Evolutionary conservation across 257 asterid species (phyloP).

Genomic region (Penstemon eatonii): DNA sequence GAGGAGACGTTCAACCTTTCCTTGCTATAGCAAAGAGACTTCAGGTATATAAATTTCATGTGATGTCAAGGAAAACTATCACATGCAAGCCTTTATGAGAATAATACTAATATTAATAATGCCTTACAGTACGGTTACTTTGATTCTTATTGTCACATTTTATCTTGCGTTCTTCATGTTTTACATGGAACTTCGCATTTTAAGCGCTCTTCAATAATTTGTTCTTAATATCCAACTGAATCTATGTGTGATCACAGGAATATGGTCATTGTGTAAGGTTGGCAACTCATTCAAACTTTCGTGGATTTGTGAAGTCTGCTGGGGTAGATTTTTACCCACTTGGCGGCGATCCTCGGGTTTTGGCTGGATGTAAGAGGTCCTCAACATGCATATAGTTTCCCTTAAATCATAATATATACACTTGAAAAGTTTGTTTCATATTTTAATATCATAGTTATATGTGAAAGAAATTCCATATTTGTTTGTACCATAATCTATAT

Average conservation of each 20-base stretch:
- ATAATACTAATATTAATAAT: no score
- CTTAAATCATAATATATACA: no score
- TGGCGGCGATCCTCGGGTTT: slow-evolving; percentile 97
- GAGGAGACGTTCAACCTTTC: slow-evolving; percentile 99
- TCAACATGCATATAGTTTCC: no score
- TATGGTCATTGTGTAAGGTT: slow-evolving; percentile 90
- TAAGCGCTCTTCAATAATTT: neutral
- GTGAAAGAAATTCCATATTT: no score
- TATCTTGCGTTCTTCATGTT: neutral
- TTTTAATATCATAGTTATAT: no score
- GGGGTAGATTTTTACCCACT: slow-evolving; percentile 88
- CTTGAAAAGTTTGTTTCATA: no score
- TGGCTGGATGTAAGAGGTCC: slow-evolving; percentile 96
- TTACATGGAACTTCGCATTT: neutral
- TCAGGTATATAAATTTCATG: slow-evolving; percentile 46
- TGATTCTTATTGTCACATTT: neutral
- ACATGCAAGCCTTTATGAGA: no score
- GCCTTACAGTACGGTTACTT: no score
- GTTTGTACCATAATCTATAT: no score
- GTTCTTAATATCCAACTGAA: slow-evolving; percentile 21
- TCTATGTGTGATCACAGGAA: slow-evolving; percentile 47
- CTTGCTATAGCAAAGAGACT: slow-evolving; percentile 90
- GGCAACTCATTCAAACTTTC: slow-evolving; percentile 92
- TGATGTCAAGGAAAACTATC: no score
- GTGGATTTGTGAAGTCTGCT: slow-evolving; percentile 80